Conservation (phyloP, 345 rosid genomes). For the Populus davidiana region DNA sequence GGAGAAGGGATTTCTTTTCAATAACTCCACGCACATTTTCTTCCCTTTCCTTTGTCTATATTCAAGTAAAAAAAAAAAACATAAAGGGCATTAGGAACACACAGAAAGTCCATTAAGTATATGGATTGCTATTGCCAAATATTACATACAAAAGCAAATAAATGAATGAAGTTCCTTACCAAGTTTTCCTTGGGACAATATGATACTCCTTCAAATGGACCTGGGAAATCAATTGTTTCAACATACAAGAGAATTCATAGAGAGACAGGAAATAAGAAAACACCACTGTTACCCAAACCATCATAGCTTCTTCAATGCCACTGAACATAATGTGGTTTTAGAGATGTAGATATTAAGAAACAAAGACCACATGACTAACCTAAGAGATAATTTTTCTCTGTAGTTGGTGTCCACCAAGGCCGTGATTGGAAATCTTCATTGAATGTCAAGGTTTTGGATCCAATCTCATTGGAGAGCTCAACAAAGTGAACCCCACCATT, state of each 20-base stretch:
- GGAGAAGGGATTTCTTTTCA: conserved; percentile 76
- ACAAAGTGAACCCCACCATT: conserved; percentile 60
- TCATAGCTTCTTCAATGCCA: background rate
- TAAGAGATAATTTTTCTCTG: conserved; percentile 74
- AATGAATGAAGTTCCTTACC: conserved; percentile 43
- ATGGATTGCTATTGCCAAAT: background rate
- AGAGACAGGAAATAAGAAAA: background rate
- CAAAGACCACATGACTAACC: conserved; percentile 40
- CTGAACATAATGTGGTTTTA: background rate
- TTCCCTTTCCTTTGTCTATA: conserved; percentile 67
- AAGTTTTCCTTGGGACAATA: conserved; percentile 54
- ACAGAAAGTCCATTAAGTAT: background rate
- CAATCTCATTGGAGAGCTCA: conserved; percentile 80
- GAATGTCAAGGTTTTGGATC: conserved; percentile 58
- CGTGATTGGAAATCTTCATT: conserved; percentile 88
- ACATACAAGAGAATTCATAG: conserved; percentile 8
- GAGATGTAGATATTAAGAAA: background rate
- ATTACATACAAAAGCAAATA: background rate
- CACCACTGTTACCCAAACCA: background rate
- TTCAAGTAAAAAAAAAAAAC: conserved; percentile 1
- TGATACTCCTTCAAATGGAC: conserved; percentile 84
- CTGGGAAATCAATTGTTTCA: conserved; percentile 32
- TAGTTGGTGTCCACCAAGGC: conserved; percentile 96
- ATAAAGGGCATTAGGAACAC: background rate
- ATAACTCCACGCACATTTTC: conserved; percentile 43